phyloP scores from a whole-genome alignment of 495 filamentous ascomycete genomes.

The Usnea hakonensis region DNA sequence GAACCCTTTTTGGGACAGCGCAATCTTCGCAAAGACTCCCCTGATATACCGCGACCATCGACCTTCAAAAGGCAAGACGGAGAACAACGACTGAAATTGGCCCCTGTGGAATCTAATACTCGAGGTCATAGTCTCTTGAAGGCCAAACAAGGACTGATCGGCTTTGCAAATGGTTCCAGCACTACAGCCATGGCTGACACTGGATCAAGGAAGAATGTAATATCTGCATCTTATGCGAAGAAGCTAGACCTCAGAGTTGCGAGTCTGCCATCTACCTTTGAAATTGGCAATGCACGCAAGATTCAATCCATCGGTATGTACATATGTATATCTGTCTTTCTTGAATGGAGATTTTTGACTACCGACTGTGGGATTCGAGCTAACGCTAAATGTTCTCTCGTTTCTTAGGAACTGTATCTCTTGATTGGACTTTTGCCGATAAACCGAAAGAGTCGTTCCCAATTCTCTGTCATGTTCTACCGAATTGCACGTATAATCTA shows the following conservation, averaged over 20 bases:
- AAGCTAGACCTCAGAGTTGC: background rate
- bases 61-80: background rate
- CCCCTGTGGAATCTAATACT: background rate
- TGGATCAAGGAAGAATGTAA: background rate
- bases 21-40: no score
- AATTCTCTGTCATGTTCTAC: background rate
- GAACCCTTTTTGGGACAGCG: no score
- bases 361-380: background rate
- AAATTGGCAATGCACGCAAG: background rate
- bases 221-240: background rate
- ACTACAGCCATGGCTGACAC: background rate
- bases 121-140: background rate
- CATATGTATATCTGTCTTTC: no score
- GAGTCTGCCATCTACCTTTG: background rate
- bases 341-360: no score
- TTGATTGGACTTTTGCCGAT: background rate
- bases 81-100: background rate
- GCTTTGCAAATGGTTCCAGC: background rate
- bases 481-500: background rate
- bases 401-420: background rate
- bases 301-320: background rate
- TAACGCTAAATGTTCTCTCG: background rate
- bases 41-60: background rate
- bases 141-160: background rate
- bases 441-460: background rate